Evolutionary conservation across 352 stramenopile species (phyloP), one percentile per base, ranked within the genome.

Genomic region (Thraustotheca clavata): DNA sequence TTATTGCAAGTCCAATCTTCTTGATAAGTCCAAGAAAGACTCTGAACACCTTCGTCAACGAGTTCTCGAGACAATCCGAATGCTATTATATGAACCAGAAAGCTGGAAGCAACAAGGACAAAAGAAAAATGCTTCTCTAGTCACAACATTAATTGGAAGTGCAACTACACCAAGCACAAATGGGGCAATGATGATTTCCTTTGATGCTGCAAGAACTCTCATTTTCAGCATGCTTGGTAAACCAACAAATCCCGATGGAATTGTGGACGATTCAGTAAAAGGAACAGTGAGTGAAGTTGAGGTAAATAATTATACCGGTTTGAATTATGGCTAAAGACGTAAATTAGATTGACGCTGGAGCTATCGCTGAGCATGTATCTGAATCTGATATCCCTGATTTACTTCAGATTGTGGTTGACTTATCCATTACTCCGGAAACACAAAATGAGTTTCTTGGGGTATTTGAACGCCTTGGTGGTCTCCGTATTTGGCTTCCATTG

Each of bases 181-280:
- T 18, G 7, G 48, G 14, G 27, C 50, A 27, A 65, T 65, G 57
- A 43, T 43, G 67, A 49, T 93, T 8, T 93, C 83, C 16, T 93
- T 88, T 36, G 83, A 91, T 62, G 88, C 77, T 55, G 90, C 82
- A n/a, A 74, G 80, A 0, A 82, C 80, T 26, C 69, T 93, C 31
- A 89, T 93, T 22, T 93, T 89, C 59, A 88, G 83, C 60, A 93
- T 93, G 83, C 88, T 93, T 50, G 81, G 83, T 6, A 93, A 93
- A 46, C 76, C 81, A 32, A 88, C 80, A 32, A 54, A 54, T 22
- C 57, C 57, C 2, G 35, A 65, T 24, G 57, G 57, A 4, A 40
- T 55, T 7, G 31, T 65, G 16, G 57, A 65, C 38, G 38, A 65
- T 20, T 41, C 57, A 46, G 46, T 36, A 20, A 65, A 65, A 43